A percentile compares a stretch with the other conserved stretches of the same genome.
phyloP scores from a whole-genome alignment of 352 stramenopile genomes.

The Pythium insidiosum region DNA sequence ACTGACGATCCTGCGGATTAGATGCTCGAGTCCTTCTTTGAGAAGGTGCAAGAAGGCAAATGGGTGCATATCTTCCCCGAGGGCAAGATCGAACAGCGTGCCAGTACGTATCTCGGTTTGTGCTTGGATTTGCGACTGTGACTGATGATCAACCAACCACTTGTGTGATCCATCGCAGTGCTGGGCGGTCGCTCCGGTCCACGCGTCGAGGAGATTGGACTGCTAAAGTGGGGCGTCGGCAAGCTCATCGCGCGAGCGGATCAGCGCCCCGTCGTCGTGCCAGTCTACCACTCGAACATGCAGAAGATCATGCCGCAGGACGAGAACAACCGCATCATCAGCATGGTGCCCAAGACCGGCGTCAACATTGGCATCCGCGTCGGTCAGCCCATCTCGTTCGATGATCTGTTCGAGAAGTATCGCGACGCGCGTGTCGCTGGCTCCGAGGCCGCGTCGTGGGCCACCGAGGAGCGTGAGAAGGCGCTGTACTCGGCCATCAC shows the following conservation, averaged over 20 bases:
- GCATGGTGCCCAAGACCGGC: conserved; percentile 40
- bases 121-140: neutral
- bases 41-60: conserved; percentile 66
- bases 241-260: conserved; percentile 79
- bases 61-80: conserved; percentile 89
- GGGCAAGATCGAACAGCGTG: conserved; percentile 71
- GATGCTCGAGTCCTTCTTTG: conserved; percentile 72
- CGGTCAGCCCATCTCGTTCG: conserved; percentile 71
- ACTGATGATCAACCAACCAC: too few species aligned
- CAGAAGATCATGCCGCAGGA: conserved; percentile 83
- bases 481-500: conserved; percentile 81
- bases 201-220: conserved; percentile 59
- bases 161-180: too few species aligned
- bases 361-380: conserved; percentile 51
- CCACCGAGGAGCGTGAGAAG: conserved; percentile 57
- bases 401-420: conserved; percentile 72
- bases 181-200: conserved; percentile 59
- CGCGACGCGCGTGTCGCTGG: conserved; percentile 33
- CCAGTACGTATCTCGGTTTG: conserved; percentile 19
- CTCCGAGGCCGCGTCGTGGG: conserved; percentile 31
- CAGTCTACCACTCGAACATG: conserved; percentile 86
- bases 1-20: too few species aligned
- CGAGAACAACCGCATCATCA: conserved; percentile 62
- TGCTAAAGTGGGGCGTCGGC: conserved; percentile 81
- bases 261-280: conserved; percentile 65